Evolutionary conservation across 2,329 filamentous ascomycete genomes (phyloP).

Genomic region (Fusarium nanum): DNA sequence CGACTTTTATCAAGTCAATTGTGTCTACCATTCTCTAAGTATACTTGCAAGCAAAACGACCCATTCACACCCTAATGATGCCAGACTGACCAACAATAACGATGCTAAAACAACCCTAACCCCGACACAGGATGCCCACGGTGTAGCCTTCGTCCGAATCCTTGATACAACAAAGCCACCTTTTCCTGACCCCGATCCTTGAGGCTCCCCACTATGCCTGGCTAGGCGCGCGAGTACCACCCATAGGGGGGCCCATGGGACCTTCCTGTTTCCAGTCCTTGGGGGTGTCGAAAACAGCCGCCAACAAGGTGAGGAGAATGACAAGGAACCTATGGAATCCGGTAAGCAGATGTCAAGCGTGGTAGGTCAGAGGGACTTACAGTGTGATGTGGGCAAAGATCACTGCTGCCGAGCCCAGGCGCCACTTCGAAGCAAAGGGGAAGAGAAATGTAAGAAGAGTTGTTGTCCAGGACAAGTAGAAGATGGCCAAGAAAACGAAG

Average conservation of each 20-base stretch:
- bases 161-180: neutral
- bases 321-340: slow-evolving; percentile 33
- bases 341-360: slow-evolving; percentile 17
- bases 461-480: slow-evolving; percentile 19
- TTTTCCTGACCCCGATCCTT: neutral
- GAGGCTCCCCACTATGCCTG: neutral
- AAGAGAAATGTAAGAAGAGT: neutral
- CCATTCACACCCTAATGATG: neutral
- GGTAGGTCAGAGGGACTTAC: slow-evolving; percentile 30
- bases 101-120: neutral
- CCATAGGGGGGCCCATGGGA: neutral
- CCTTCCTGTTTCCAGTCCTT: neutral
- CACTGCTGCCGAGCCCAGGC: slow-evolving; percentile 12
- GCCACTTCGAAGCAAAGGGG: neutral
- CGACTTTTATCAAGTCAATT: slow-evolving; percentile 57
- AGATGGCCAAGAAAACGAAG: slow-evolving; percentile 25
- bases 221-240: neutral
- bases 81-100: neutral
- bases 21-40: slow-evolving; percentile 16
- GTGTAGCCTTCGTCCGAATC: neutral
- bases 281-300: slow-evolving; percentile 33
- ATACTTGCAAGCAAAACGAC: neutral
- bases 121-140: neutral
- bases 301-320: slow-evolving; percentile 32
- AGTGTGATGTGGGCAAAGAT: slow-evolving; percentile 39